Percentiles rank a stretch among this genome's conserved stretches.
Conservation (phyloP, 306 rosid genomes). For the Quercus robur region DNA sequence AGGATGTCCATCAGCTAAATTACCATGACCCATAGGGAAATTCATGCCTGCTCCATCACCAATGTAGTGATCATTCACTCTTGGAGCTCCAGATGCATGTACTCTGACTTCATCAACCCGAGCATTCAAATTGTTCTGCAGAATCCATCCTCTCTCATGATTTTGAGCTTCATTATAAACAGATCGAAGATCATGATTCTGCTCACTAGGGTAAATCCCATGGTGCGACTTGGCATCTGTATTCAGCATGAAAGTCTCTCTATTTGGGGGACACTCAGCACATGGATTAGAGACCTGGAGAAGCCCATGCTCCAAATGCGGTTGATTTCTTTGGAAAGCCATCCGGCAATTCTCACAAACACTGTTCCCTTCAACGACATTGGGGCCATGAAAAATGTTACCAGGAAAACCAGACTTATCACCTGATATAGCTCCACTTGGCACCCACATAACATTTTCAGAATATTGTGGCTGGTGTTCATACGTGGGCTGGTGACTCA, state of each 20-base stretch:
- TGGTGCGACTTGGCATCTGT: conserved; percentile 74
- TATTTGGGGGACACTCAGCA: conserved; percentile 56
- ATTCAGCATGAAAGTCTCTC: conserved; percentile 53
- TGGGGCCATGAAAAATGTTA: conserved; percentile 53
- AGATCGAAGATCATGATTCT: conserved; percentile 47
- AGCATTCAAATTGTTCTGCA: conserved; percentile 51
- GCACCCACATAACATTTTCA: conserved; percentile 69
- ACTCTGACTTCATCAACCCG: conserved; percentile 58
- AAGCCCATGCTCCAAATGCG: conserved; percentile 71
- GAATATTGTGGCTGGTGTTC: conserved; percentile 79
- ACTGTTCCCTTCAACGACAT: conserved; percentile 65
- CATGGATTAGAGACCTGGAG: conserved; percentile 48
- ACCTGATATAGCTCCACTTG: conserved; percentile 46
- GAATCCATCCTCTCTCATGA: conserved; percentile 73
- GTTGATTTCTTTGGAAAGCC: conserved; percentile 68
- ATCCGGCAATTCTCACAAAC: conserved; percentile 70
- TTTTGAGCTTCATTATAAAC: conserved; percentile 53
- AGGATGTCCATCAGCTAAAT: conserved; percentile 47
- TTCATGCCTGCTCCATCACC: conserved; percentile 58
- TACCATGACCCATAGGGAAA: conserved; percentile 57
- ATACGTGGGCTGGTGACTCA: conserved; percentile 54
- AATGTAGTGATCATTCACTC: conserved; percentile 54
- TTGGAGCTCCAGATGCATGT: conserved; percentile 54
- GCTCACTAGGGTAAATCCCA: conserved; percentile 51
- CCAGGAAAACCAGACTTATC: conserved; percentile 77